Percentiles rank a stretch among this genome's conserved stretches.
Conservation (phyloP, 805 yeast genomes). For the Nakazawaea ambrosiae region DNA sequence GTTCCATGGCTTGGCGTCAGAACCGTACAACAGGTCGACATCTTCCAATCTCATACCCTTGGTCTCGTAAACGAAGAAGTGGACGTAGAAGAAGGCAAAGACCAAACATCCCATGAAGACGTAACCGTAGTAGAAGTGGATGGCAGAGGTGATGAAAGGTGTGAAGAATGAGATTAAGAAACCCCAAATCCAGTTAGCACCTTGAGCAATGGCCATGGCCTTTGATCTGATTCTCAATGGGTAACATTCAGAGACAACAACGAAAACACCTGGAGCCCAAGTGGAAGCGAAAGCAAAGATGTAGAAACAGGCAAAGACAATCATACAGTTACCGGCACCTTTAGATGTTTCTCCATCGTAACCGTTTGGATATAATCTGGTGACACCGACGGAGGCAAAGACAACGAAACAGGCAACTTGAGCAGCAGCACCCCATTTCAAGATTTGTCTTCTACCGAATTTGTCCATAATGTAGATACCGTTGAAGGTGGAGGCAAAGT, state of each 20-base stretch:
- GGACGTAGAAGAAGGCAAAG: slow-evolving; percentile 50
- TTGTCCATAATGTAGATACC: slow-evolving; percentile 48
- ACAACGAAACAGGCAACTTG: slow-evolving; percentile 53
- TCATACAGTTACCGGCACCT: slow-evolving; percentile 49
- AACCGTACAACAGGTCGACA: slow-evolving; percentile 53
- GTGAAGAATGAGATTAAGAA: slow-evolving; percentile 65
- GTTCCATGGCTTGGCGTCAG: slow-evolving; percentile 36
- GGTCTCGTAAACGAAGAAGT: slow-evolving; percentile 54
- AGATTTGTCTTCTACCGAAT: slow-evolving; percentile 46
- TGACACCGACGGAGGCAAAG: slow-evolving; percentile 56
- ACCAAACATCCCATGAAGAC: slow-evolving; percentile 50
- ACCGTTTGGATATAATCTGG: slow-evolving; percentile 33
- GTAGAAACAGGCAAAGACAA: slow-evolving; percentile 49
- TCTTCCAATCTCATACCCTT: slow-evolving; percentile 63
- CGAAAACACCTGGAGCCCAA: slow-evolving; percentile 75
- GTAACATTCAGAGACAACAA: slow-evolving; percentile 45
- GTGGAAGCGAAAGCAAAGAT: slow-evolving; percentile 69
- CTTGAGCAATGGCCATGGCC: slow-evolving; percentile 58
- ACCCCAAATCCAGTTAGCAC: slow-evolving; percentile 72
- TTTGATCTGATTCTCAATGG: slow-evolving; percentile 66
- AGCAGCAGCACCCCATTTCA: slow-evolving; percentile 42
- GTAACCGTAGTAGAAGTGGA: slow-evolving; percentile 46
- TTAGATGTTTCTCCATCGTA: slow-evolving; percentile 29
- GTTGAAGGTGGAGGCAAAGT: slow-evolving; percentile 46
- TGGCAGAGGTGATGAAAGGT: slow-evolving; percentile 41